These are phyloP conservation scores for Yamadazyma kanchanaburiensis DNA, from an alignment of 1,139 yeast genomes.

Conservation along the genomic window DNA sequence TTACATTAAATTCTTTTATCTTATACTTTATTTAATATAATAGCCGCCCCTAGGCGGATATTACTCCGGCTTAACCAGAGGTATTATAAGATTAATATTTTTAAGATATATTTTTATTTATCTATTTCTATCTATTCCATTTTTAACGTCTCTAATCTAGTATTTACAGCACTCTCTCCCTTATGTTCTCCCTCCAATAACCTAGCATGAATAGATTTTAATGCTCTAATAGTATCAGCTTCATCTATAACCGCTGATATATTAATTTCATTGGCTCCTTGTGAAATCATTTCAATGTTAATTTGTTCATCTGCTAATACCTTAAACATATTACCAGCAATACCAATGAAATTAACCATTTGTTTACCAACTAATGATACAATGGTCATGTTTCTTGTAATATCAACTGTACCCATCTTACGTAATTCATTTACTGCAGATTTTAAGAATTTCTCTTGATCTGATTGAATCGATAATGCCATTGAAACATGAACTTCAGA, in stretches of 20 bases:
- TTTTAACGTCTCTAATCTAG: constrained; percentile 35
- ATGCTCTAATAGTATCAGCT: constrained; percentile 77
- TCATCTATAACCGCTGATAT: constrained; percentile 92
- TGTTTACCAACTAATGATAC: constrained; percentile 94
- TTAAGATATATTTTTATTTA: no score
- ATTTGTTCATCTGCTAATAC: constrained; percentile 89
- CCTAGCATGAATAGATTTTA: constrained; percentile 79
- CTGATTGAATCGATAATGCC: constrained; percentile 81
- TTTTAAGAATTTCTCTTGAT: constrained; percentile 56
- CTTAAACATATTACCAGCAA: constrained; percentile 96
- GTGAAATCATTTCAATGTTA: constrained; percentile 96
- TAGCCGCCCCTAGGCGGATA: no score
- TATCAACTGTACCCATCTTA: constrained; percentile 83
- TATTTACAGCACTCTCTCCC: constrained; percentile 32
- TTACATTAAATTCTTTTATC: no score
- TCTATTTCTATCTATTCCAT: constrained; percentile 8
- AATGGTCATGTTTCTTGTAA: constrained; percentile 83
- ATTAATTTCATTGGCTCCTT: constrained; percentile 97
- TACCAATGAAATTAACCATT: constrained; percentile 95
- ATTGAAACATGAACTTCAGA: constrained; percentile 97
- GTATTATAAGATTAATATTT: not conserved
- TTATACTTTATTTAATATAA: no score
- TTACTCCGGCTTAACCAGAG: no score
- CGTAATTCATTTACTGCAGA: constrained; percentile 75
- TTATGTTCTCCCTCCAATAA: constrained; percentile 53